Evolutionary conservation across 805 yeast species (phyloP).

Genomic region (Komagataella kurtzmanii): DNA sequence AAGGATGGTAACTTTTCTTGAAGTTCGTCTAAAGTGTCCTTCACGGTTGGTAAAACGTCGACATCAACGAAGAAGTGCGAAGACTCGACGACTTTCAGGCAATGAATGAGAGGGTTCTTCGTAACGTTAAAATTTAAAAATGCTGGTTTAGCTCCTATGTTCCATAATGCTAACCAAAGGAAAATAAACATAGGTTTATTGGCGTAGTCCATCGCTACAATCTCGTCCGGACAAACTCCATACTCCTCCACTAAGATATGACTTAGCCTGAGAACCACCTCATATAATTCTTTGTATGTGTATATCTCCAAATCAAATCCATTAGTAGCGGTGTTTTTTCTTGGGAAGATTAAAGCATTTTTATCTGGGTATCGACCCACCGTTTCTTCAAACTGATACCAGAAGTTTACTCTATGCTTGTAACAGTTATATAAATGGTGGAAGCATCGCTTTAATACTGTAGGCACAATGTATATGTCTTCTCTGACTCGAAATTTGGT

Average conservation of each 20-base stretch:
- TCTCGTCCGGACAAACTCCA: constrained; percentile 51
- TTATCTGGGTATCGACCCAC: constrained; percentile 35
- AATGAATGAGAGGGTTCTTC: constrained; percentile 68
- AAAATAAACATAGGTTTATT: constrained; percentile 76
- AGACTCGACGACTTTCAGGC: constrained; percentile 56
- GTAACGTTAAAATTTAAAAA: constrained; percentile 71
- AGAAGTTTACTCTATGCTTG: constrained; percentile 39
- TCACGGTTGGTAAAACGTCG: constrained; percentile 40
- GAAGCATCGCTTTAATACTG: constrained; percentile 23
- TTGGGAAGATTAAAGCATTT: constrained; percentile 51
- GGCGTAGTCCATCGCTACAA: constrained; percentile 63
- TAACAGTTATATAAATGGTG: constrained; percentile 24
- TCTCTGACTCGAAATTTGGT: constrained; percentile 30
- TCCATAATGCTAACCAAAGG: constrained; percentile 81
- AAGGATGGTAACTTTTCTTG: constrained; percentile 17
- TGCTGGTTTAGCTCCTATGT: constrained; percentile 81
- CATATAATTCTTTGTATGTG: constrained; percentile 60
- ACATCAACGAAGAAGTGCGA: constrained; percentile 63
- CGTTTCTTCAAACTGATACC: constrained; percentile 57
- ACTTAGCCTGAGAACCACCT: constrained; percentile 52
- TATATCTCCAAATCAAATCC: constrained; percentile 45
- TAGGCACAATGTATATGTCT: constrained; percentile 38
- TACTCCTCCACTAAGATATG: constrained; percentile 48
- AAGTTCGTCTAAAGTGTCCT: constrained; percentile 27
- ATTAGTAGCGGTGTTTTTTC: constrained; percentile 26